Base-by-base conservation (phyloP, 1,139 yeast genomes). In the Taiozyma sp. region DNA sequence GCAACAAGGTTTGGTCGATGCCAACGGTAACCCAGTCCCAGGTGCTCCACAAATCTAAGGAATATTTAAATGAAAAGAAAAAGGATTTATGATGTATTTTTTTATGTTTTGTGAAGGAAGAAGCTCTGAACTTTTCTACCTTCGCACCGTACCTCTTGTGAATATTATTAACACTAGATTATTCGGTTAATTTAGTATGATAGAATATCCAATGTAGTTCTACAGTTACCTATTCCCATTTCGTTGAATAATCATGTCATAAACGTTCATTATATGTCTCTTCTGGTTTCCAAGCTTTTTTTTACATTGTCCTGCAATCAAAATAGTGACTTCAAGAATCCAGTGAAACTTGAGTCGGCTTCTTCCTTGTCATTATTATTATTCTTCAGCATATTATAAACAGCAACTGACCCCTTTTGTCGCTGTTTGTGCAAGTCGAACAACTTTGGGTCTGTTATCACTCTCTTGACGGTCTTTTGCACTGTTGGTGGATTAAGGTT, bases 11-110 rank as follows among this genome's bases (percentile, higher is more conserved):
- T 76, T 87, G 72, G 58, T 73, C 53, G 95, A 87, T 66, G 87
- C 84, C 58, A 83, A 87, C 65, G 95, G 93, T 65, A 86, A 86
- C 78, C 93, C 93, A 64, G 77, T 87, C 60, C 89, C 87, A 64
- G 90, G 87, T 62, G 87, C 85, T 56, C 85, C 85, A 57, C 79
- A 68, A 65, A 49, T 59, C 43, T 53, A 51, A 50, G 24, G 32
- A 24, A 40, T 30, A 40, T 12, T 23, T 23, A 40, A 40, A 24
- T 19, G 23, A 40, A 23, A 23, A 40, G 19, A 23, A 40, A 40
- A 40, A 24, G 29, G 8, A 24, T 28, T 41, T 24, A 28, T 41
- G 44, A 41, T 38, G 41, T 38, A 38, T 22, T 38, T 19, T 38
- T 38, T 38, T 38, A 19, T 38, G 24, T 38, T 38, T 19, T 38